phyloP scores from a whole-genome alignment of 768 basidiomycete genomes.

The Podaxis pistillaris region DNA sequence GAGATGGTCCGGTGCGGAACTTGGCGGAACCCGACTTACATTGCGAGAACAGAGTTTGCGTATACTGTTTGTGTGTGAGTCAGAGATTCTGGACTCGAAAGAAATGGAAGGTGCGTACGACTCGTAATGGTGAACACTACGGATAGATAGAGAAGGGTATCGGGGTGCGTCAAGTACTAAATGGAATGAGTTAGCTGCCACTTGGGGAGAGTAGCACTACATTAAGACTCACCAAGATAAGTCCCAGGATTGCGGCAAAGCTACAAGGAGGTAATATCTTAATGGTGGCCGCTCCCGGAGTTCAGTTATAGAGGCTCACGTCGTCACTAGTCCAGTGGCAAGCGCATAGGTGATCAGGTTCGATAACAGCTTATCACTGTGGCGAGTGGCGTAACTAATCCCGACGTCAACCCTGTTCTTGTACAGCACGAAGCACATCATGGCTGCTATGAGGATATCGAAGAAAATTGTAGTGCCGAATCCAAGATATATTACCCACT shows the following conservation, averaged over 20 bases:
- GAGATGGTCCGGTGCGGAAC: background rate
- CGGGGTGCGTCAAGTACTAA: slow-evolving; percentile 29
- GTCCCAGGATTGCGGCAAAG: slow-evolving; percentile 28
- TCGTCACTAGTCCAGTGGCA: slow-evolving; percentile 31
- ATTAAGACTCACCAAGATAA: slow-evolving; percentile 23
- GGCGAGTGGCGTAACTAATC: slow-evolving; percentile 17
- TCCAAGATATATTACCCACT: slow-evolving; percentile 32
- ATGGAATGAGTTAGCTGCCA: background rate
- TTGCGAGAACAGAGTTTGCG: slow-evolving; percentile 20
- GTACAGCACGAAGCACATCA: slow-evolving; percentile 31
- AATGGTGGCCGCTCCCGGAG: background rate
- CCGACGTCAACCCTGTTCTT: slow-evolving; percentile 24
- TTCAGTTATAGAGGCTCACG: slow-evolving; percentile 16
- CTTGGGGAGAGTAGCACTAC: background rate
- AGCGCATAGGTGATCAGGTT: slow-evolving; percentile 30
- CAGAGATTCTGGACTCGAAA: background rate
- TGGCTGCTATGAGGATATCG: slow-evolving; percentile 28
- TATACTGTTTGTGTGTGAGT: slow-evolving; percentile 16
- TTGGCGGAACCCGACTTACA: slow-evolving; percentile 11
- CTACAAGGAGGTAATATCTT: slow-evolving; percentile 15
- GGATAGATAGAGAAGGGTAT: slow-evolving; percentile 28
- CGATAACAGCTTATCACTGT: slow-evolving; percentile 26
- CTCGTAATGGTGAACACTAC: slow-evolving; percentile 31
- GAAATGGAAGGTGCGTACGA: slow-evolving; percentile 19
- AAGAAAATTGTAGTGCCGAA: slow-evolving; percentile 29